Evolutionary conservation across 2,329 filamentous ascomycete species (phyloP), one percentile per base, ranked within the genome.

Genomic region (Aspergillus ustus): DNA sequence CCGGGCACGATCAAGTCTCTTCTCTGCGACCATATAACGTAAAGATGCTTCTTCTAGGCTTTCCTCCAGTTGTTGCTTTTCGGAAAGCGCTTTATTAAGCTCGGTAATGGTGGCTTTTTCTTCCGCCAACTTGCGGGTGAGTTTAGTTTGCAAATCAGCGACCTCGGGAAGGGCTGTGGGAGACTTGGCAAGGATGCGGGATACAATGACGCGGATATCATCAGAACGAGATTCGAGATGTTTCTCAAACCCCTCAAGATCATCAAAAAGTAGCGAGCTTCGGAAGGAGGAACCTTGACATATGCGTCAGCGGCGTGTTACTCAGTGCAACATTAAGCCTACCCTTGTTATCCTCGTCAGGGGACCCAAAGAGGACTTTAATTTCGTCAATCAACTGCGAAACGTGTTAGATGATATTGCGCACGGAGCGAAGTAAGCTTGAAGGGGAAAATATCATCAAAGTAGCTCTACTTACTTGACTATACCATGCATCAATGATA

Each of bases 21-120:
- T 96, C 76, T 99, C 95, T 0, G 95, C 95, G 68, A 96, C 91
- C 81, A 98, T 92, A 72, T 96, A 98, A 66, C 95, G 87, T 62
- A 96, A 83, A 5, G 93, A 96, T 17, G 94, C 95, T 37, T 87
- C 89, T 73, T 98, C 94, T 20, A 98, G 83, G 64, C 94, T 90
- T 71, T 95, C 91, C 51, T 92, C 92, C 3, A 97, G 83, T 68
- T 91, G 88, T 57, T 96, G 90, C 70, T 95, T 96, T 70, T 97
- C 93, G 7, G 86, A 83, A 52, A 87, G 84, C 13, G 93, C 81
- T 57, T 89, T 86, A 67, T 96, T 92, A 54, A 96, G 78, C 73
- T 93, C 91, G 43, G 90, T 84, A 11, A 91, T 82, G 68, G 91
- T 89, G 58, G 89, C 88, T 74, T 98, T 99, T 74, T 98, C 92